Evolutionary conservation across 1,139 yeast species (phyloP).

Genomic region (Diutina mesorugosa): DNA sequence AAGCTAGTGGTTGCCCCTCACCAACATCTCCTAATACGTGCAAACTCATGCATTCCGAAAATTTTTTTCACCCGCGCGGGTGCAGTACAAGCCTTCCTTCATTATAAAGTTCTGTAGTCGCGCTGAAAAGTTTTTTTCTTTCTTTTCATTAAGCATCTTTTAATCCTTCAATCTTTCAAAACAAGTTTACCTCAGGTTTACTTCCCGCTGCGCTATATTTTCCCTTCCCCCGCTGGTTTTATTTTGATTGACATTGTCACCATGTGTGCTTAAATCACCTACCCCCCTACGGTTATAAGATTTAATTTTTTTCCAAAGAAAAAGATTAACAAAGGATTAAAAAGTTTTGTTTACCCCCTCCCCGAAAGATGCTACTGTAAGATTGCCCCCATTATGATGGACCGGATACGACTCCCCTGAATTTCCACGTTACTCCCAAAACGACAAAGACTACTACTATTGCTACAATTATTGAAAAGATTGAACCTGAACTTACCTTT

Average conservation of each 20-base stretch:
- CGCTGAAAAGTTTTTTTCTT: neutral
- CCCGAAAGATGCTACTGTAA: conserved; percentile 2
- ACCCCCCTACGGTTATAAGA: neutral
- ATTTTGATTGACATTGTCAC: neutral
- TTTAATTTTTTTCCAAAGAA: neutral
- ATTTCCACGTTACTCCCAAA: neutral
- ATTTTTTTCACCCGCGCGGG: neutral
- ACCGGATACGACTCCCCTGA: neutral
- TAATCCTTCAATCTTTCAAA: neutral
- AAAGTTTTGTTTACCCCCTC: neutral
- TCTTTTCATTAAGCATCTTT: neutral
- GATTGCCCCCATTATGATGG: neutral
- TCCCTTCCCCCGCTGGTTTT: conserved; percentile 2
- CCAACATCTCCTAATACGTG: neutral
- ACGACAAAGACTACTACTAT: neutral
- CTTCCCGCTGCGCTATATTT: neutral
- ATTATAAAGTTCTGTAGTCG: neutral
- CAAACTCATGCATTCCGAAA: neutral
- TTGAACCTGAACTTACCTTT: neutral
- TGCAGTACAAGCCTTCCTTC: neutral
- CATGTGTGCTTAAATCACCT: conserved; percentile 1
- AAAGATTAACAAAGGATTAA: neutral
- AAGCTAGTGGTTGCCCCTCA: neutral
- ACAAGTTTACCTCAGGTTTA: neutral
- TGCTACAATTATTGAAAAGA: neutral